A percentile compares a stretch with the other conserved stretches of the same genome.
Conservation (phyloP, 306 rosid species). For the Lagenaria siceraria region DNA sequence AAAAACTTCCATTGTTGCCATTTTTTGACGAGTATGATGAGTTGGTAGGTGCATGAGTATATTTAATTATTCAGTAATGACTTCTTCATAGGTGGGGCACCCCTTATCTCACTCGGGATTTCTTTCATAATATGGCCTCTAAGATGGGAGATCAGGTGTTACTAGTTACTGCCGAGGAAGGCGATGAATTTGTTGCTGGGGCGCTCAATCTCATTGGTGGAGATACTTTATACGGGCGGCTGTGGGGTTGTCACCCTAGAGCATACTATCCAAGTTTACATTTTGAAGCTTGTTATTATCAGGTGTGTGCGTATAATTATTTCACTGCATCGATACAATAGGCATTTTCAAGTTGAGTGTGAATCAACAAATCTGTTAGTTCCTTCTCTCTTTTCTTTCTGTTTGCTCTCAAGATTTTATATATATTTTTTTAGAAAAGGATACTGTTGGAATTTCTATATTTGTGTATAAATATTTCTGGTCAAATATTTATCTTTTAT, state of each 20-base stretch:
- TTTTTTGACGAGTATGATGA: slow-evolving; percentile 7
- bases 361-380: neutral
- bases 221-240: slow-evolving; percentile 81
- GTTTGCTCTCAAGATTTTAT: neutral
- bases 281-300: slow-evolving; percentile 97
- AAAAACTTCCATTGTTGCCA: neutral
- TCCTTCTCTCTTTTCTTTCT: neutral
- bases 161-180: slow-evolving; percentile 79
- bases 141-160: slow-evolving; percentile 83
- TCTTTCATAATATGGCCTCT: slow-evolving; percentile 72
- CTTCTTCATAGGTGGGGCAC: slow-evolving; percentile 77
- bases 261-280: slow-evolving; percentile 75
- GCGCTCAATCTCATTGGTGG: slow-evolving; percentile 96
- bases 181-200: slow-evolving; percentile 79
- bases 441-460: too few species aligned
- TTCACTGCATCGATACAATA: neutral
- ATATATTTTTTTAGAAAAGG: too few species aligned
- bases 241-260: slow-evolving; percentile 81
- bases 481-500: too few species aligned
- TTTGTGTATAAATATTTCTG: too few species aligned
- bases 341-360: neutral
- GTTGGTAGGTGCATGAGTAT: slow-evolving; percentile 1
- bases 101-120: slow-evolving; percentile 74
- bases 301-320: slow-evolving; percentile 30
- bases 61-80: slow-evolving; percentile 11